Evolutionary conservation across 2,329 filamentous ascomycete species (phyloP), one percentile per base, ranked within the genome.

Genomic region (Alternaria arborescens): DNA sequence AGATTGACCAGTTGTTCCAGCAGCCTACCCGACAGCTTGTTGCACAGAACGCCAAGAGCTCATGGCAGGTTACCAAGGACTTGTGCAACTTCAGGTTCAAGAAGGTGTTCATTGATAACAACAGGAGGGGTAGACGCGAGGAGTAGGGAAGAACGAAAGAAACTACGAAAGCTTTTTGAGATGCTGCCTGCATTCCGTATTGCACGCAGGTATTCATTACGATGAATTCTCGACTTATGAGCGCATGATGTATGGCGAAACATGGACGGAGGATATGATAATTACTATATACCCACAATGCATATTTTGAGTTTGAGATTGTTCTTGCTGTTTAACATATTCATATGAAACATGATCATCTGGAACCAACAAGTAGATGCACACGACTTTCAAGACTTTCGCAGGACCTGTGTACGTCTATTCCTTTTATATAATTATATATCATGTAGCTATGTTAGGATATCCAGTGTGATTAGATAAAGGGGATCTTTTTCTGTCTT

Each of bases 1-100:
- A 92, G 77, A 91, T 92, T 60, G 89, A 92, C 61, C 79, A 87
- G 38, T 80, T 91, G 20, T 91, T 91, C 73, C 82, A 85, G 51
- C 82, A 85, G 62, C 88, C 89, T 0, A 91, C 89, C 0, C 79
- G 80, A 42, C 84, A 89, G 44, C 82, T 91, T 44, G 88, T 91
- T 0, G 81, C 79, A 58, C 60, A 71, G 63, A 74, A 82, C 38
- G 76, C 77, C n/a, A 83, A 80, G 66, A 74, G 66, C 38, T 79
- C 80, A 3, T 78, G 74, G 60, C 71, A 81, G 66, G 81, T 83
- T 5, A 80, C 82, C 5, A 75, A 74, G 28, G 83, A 85, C 66
- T 58, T 86, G 52, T 65, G 77, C 22, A 74, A 74, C 22, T 78
- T 81, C 56, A 77, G 82, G 36, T 79, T 82, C 55, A 78, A 77